Conservation (phyloP, 768 basidiomycete genomes). For the Boletus patriciae region DNA sequence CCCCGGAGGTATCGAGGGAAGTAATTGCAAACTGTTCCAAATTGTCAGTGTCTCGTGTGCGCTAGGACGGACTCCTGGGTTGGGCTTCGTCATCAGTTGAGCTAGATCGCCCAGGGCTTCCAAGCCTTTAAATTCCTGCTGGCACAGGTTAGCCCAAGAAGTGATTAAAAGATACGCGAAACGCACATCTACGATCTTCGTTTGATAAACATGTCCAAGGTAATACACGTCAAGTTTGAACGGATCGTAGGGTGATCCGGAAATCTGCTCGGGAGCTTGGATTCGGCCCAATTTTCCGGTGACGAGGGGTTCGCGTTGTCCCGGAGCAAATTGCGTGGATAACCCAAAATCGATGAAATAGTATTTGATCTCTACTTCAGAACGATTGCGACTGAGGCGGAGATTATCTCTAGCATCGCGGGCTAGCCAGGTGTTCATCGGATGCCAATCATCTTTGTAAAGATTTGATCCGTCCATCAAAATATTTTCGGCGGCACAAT, state of each 20-base stretch:
- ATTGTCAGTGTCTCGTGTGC: not conserved
- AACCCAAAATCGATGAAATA: constrained; percentile 40
- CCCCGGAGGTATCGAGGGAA: constrained; percentile 1
- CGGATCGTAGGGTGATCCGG: constrained; percentile 24
- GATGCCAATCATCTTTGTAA: constrained; percentile 32
- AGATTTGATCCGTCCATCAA: constrained; percentile 29
- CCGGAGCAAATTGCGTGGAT: constrained; percentile 28
- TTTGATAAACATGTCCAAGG: constrained; percentile 25
- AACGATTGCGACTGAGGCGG: constrained; percentile 25
- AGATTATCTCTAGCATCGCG: constrained; percentile 17
- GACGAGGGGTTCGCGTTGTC: not conserved
- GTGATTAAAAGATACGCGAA: not conserved
- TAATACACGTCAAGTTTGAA: constrained; percentile 33
- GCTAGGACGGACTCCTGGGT: constrained; percentile 7
- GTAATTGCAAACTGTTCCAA: constrained; percentile 7
- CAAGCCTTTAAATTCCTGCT: constrained; percentile 10
- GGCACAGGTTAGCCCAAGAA: not conserved
- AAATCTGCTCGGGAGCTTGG: constrained; percentile 24
- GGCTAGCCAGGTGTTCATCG: constrained; percentile 2
- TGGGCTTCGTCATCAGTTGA: constrained; percentile 1
- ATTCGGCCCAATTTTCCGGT: constrained; percentile 10
- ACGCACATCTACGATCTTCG: constrained; percentile 18
- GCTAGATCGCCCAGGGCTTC: constrained; percentile 1
- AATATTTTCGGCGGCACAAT: constrained; percentile 32
- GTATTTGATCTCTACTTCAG: constrained; percentile 29